These are phyloP conservation scores for Fusarium sulawesiense DNA, from an alignment of 2,329 filamentous ascomycete species.

Conservation along the genomic window DNA sequence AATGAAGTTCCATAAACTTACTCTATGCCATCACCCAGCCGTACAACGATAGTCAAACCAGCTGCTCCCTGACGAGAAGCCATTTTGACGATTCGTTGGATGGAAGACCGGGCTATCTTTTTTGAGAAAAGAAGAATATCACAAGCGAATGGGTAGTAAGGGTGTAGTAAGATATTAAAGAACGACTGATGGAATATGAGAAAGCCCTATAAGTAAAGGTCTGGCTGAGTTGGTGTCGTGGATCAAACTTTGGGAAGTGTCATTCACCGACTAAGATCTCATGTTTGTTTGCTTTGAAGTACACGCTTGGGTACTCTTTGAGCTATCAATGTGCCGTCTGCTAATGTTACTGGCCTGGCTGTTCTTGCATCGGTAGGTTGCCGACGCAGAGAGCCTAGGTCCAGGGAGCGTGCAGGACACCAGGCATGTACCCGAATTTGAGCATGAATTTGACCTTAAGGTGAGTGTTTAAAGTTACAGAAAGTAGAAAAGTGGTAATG, in stretches of 20 bases:
- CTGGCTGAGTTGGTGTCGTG: not conserved
- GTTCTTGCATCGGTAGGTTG: not conserved
- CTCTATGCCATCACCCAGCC: not conserved
- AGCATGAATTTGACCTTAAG: accelerated
- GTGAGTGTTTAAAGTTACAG: accelerated
- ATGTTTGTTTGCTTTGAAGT: accelerated
- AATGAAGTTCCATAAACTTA: not conserved
- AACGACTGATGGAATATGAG: not conserved
- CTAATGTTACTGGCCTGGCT: not conserved
- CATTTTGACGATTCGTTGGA: not conserved
- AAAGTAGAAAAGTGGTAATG: not conserved
- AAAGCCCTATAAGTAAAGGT: not conserved
- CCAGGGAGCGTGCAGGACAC: not conserved
- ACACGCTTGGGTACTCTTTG: not conserved
- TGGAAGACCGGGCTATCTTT: not conserved
- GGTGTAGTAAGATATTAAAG: not conserved
- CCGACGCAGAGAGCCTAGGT: not conserved
- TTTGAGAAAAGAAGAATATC: not conserved
- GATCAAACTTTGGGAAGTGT: not conserved
- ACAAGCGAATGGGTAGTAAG: not conserved
- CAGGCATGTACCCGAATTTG: not conserved
- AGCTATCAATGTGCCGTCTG: not conserved
- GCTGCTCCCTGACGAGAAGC: not conserved
- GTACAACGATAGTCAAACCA: not conserved
- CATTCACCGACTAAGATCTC: not conserved